A percentile compares a stretch with the other conserved stretches of the same genome.
Conservation (phyloP, 2,329 filamentous ascomycete species). For the Ceratocystis papillata region DNA sequence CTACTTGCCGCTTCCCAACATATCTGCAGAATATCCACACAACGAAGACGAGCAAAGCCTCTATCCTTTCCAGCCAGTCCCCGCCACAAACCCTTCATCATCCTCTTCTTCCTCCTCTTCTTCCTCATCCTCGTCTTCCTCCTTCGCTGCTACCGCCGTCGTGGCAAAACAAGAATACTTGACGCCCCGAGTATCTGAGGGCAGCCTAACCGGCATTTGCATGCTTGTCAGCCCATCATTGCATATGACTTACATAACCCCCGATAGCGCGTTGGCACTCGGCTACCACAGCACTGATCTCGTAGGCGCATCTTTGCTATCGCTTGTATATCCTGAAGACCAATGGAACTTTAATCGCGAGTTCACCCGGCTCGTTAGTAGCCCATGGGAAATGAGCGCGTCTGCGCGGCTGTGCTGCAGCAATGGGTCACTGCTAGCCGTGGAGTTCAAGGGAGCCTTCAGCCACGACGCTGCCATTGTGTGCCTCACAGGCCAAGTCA, state of each 20-base stretch:
- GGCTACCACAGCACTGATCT: conserved; percentile 64
- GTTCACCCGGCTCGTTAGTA: conserved; percentile 74
- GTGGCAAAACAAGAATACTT: not conserved
- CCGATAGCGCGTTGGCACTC: conserved; percentile 61
- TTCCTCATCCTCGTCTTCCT: too few species aligned
- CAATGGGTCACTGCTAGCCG: conserved; percentile 64
- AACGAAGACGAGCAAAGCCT: conserved; percentile 34
- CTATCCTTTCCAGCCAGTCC: conserved; percentile 41
- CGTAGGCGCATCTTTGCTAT: conserved; percentile 62
- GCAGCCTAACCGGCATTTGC: conserved; percentile 43
- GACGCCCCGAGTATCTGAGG: not conserved
- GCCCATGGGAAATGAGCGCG: conserved; percentile 65
- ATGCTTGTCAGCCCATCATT: conserved; percentile 80
- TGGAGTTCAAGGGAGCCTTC: conserved; percentile 65
- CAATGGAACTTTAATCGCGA: conserved; percentile 72
- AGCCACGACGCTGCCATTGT: not conserved
- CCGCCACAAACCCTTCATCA: not conserved
- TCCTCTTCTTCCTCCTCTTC: too few species aligned
- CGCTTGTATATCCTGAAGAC: conserved; percentile 80
- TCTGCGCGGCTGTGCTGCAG: conserved; percentile 75
- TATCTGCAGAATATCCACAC: conserved; percentile 34
- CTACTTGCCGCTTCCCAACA: not conserved
- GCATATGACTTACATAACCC: conserved; percentile 74
- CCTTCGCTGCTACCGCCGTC: not conserved
- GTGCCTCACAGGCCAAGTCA: not conserved